Base-by-base conservation (phyloP, 2,329 filamentous ascomycete genomes). In the Neoarthrinium moseri region DNA sequence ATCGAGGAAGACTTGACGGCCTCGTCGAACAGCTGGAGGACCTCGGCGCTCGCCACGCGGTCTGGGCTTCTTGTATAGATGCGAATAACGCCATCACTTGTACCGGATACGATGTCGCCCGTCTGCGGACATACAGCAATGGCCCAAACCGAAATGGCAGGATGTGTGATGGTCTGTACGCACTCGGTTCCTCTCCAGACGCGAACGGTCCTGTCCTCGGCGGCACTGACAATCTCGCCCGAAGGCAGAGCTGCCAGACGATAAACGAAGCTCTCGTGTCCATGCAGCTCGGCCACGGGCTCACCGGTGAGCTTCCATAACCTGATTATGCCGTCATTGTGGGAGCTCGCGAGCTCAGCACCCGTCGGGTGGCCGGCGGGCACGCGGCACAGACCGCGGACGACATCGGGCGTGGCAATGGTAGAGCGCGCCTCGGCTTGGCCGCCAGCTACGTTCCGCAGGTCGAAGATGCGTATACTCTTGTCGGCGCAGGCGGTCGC, bases 241-340 rank as follows among this genome's bases (percentile, higher is more conserved):
- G 87, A 84, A 0, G 92, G 88, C 8, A 95, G 71, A 18, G 80
- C 77, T 2, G 87, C 78, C 12, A 99, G 71, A 6, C 88, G 87
- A 67, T 99, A 99, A 47, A 99, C 94, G 63, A 96, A 99, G 61
- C 86, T 95, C 47, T 95, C 91, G 59, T 99, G 95, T 1, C 92
- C 94, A 49, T 85, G 80, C 3, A 99, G 74, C 64, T 91, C 84
- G 8, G 79, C 86, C 10, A 96, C 74, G 48, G 89, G 79, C 40
- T 85, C 75, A 0, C 94, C 94, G 43, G 86, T 81, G 21, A 95
- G 62, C 27, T 86, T 94, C 87, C 91, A 99, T 4, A 97, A 68
- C 36, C 91, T 82, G 51, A 99, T 87, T 17, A 91, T 74, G 22
- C 90, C 89, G 61, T 99, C 94, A 60, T 97, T 99, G 56, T 90